Conservation (phyloP, 192 early-diverging fungal genomes). For the Spizellomyces sp. region DNA sequence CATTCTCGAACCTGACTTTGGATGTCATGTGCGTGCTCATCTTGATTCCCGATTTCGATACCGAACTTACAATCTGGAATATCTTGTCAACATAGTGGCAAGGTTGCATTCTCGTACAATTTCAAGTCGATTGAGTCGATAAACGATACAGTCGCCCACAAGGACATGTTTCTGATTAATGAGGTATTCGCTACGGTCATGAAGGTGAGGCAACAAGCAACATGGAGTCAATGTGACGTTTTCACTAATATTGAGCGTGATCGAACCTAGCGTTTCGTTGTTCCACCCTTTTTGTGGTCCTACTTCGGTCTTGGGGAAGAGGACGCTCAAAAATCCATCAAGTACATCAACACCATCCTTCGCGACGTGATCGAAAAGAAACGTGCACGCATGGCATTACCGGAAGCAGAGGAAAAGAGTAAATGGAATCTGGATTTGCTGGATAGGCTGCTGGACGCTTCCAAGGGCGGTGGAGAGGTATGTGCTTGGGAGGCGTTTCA, state of each 20-base stretch:
- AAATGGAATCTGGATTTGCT: slow-evolving; percentile 34
- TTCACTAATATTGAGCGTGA: too few species aligned
- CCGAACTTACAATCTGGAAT: neutral
- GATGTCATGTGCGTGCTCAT: slow-evolving; percentile 24
- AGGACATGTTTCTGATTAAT: too few species aligned
- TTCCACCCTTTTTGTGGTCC: slow-evolving; percentile 10
- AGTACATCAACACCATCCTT: neutral
- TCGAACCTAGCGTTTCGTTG: too few species aligned
- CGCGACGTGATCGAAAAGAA: neutral
- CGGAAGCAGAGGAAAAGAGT: neutral
- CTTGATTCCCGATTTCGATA: neutral
- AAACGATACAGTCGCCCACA: too few species aligned
- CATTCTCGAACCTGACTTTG: slow-evolving; percentile 28
- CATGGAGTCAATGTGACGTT: too few species aligned
- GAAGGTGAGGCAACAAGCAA: too few species aligned
- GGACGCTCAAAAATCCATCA: neutral
- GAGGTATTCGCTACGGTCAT: too few species aligned
- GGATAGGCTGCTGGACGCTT: slow-evolving; percentile 36
- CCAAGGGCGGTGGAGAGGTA: neutral
- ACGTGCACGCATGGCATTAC: neutral
- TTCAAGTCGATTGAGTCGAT: neutral
- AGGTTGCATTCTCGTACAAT: slow-evolving; percentile 35
- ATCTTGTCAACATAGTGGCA: neutral
- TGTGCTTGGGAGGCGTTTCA: too few species aligned
- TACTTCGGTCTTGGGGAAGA: neutral